These are phyloP conservation scores for Discostella stelligera DNA, from an alignment of 352 stramenopile species.

Conservation along the genomic window DNA sequence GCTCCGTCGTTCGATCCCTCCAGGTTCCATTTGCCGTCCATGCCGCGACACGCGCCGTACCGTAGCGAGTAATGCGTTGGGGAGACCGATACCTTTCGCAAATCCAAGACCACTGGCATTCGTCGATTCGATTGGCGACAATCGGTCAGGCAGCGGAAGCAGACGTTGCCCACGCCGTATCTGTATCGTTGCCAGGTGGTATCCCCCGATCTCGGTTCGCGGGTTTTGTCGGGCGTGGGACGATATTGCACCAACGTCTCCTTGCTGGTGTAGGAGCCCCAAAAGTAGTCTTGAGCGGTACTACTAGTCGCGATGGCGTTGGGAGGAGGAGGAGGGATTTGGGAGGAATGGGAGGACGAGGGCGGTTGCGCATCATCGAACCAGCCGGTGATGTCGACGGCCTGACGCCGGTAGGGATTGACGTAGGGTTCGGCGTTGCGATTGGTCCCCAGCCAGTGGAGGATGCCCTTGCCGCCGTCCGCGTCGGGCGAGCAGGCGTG, in stretches of 20 bases:
- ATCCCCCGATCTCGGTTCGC: neutral
- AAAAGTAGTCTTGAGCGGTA: neutral
- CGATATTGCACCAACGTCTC: conserved; percentile 19
- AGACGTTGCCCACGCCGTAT: conserved; percentile 9
- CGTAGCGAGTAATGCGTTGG: conserved; percentile 37
- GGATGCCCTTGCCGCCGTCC: conserved; percentile 25
- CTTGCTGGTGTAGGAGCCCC: conserved; percentile 4
- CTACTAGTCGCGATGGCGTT: neutral
- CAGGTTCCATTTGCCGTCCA: conserved; percentile 39
- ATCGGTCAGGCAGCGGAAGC: conserved; percentile 9
- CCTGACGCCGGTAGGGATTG: conserved; percentile 21
- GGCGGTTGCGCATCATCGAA: no score
- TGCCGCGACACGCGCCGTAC: conserved; percentile 25
- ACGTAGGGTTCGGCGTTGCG: conserved; percentile 18
- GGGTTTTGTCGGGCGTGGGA: conserved; percentile 1
- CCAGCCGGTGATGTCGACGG: conserved; percentile 29
- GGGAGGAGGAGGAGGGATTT: no score
- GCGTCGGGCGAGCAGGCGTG: conserved; percentile 22
- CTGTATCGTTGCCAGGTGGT: neutral
- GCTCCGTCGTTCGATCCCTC: conserved; percentile 30
- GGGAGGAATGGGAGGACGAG: neutral
- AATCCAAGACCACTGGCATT: conserved; percentile 21
- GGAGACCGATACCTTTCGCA: conserved; percentile 15
- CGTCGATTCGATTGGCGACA: conserved; percentile 8
- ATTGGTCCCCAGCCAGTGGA: conserved; percentile 43